phyloP scores from a whole-genome alignment of 2,329 filamentous ascomycete species.

The Sporothrix dimorphospora region DNA sequence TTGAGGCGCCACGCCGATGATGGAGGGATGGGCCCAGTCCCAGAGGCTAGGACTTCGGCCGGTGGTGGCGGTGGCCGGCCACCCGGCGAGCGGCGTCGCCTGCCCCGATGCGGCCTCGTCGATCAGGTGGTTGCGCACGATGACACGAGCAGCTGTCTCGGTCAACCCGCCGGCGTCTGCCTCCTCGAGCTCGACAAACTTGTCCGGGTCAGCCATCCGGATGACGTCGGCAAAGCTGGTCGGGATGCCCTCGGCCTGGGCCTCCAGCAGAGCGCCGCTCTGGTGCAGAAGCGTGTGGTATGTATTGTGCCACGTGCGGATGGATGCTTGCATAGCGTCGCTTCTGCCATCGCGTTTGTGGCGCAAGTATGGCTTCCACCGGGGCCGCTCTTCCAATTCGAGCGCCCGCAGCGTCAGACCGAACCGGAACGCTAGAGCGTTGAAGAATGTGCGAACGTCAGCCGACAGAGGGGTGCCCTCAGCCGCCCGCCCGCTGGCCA shows the following conservation, averaged over 20 bases:
- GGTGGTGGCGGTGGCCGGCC: conserved; percentile 23
- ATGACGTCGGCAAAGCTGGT: conserved; percentile 40
- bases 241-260: conserved; percentile 23
- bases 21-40: conserved; percentile 42
- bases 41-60: conserved; percentile 38
- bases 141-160: conserved; percentile 34
- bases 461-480: conserved; percentile 14
- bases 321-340: background rate
- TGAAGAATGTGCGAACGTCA: conserved; percentile 37
- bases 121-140: conserved; percentile 47
- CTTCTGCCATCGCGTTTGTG: background rate
- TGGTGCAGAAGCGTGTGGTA: conserved; percentile 20
- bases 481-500: conserved; percentile 23
- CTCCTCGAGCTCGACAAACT: conserved; percentile 17
- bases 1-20: conserved; percentile 35
- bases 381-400: conserved; percentile 19
- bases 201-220: conserved; percentile 39
- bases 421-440: conserved; percentile 37
- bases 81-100: conserved; percentile 46
- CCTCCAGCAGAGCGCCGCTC: background rate
- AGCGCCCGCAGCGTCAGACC: conserved; percentile 37
- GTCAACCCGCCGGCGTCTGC: conserved; percentile 27
- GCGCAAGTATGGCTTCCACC: conserved; percentile 21
- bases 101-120: conserved; percentile 50
- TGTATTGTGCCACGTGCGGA: conserved; percentile 27